Evolutionary conservation across 164 flowering plant species (phyloP).

Genomic region (Warburgia ugandensis): DNA sequence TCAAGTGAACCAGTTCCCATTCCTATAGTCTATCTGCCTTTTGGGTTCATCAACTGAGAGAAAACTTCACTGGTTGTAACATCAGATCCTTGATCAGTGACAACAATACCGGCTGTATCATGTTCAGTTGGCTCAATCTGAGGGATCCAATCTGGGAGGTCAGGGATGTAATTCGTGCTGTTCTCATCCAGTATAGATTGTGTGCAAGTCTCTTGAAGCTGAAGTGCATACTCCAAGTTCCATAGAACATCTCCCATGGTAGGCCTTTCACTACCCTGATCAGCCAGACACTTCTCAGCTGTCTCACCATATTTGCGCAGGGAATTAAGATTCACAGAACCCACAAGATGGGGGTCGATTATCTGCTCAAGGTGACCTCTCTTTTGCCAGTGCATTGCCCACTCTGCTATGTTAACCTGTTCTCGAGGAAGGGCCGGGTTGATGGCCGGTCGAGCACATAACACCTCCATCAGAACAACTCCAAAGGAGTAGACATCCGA

Average conservation of each 20-base stretch:
- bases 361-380: conserved; percentile 32
- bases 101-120: conserved; percentile 11
- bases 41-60: conserved; percentile 42
- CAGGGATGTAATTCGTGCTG: conserved; percentile 26
- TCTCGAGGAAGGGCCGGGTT: conserved; percentile 47
- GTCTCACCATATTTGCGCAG: conserved; percentile 42
- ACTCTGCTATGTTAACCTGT: conserved; percentile 49
- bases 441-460: conserved; percentile 41
- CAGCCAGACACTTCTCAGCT: conserved; percentile 45
- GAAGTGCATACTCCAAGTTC: conserved; percentile 51
- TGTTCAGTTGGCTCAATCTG: conserved; percentile 11
- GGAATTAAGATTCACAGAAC: conserved; percentile 25
- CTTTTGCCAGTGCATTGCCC: conserved; percentile 48
- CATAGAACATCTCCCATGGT: conserved; percentile 50
- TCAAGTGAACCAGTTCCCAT: too few relatives aligned
- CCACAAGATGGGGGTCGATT: conserved; percentile 33
- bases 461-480: conserved; percentile 40
- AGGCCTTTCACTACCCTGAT: conserved; percentile 38
- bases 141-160: conserved; percentile 24
- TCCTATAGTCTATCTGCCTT: conserved; percentile 41
- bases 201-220: conserved; percentile 37
- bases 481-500: conserved; percentile 43
- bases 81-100: conserved; percentile 18
- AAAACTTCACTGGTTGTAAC: conserved; percentile 29
- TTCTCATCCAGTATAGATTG: conserved; percentile 21